Evolutionary conservation across 1,284 basidiomycete species (phyloP), one percentile per base, ranked within the genome.

Genomic region (Pulveroboletus sp.): DNA sequence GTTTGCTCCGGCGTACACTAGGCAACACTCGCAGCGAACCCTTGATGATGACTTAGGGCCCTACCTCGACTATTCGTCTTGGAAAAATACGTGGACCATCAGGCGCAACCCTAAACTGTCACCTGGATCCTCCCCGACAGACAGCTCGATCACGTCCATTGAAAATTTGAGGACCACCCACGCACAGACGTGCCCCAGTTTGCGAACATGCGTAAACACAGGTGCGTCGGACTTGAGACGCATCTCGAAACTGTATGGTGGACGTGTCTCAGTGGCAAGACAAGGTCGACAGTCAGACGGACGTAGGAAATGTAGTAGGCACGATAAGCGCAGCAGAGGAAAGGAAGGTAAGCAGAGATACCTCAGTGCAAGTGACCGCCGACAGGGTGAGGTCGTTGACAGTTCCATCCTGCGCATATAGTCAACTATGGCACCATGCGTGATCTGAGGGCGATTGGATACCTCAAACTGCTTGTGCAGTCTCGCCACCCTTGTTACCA

Each of bases 301-400:
- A n/a, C n/a, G n/a, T n/a, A n/a, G n/a, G n/a, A n/a, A n/a, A n/a
- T n/a, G n/a, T n/a, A n/a, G n/a, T n/a, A n/a, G n/a, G n/a, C n/a
- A n/a, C n/a, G n/a, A n/a, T n/a, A n/a, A n/a, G n/a, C n/a, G n/a
- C n/a, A n/a, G n/a, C n/a, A n/a, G n/a, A n/a, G n/a, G n/a, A n/a
- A 86, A 6, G 87, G 86, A 44, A 89, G 77, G 70, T 90, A 91
- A 47, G 83, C 83, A 7, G 87, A 82, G 42, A 91, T 80, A 66
- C 89, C 56, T 87, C 82, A 10, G 29, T 24, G 24, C 29, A 9
- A 32, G 87, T 88, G 57, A 92, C 79, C 10, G 89, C 86, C 24
- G 86, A 82, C 39, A 93, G 73, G 45, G 80, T 84, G 42, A 90
- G 74, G 64, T 88, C 93, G 68, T 92, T 91, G 64, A 91, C 82